Base-by-base conservation (phyloP, 805 yeast genomes). In the Candida lessepsii region DNA sequence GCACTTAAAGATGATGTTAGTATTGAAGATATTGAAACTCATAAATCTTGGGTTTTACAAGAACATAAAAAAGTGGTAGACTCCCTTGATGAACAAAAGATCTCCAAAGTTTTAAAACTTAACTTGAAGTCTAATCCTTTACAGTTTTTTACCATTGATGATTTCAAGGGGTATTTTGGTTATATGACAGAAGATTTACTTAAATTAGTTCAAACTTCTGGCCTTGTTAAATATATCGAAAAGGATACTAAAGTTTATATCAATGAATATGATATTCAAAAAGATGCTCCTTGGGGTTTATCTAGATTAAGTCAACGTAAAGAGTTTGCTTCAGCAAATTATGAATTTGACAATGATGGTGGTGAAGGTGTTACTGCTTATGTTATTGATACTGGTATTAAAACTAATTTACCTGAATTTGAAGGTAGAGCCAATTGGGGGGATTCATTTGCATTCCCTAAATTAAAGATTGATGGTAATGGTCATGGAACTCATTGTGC, bases 401-500 rank as follows among this genome's bases (percentile, higher is more conserved):
- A 62, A 47, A 68, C 67, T 9, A 70, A 67, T 5, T 83, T 80
- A 53, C 76, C 75, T n/a, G 84, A 81, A 29, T 71, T 85, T 53
- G 81, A 74, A 50, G 81, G 79, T 2, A 64, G 90, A 40, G 85
- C 82, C 13, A 49, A 48, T 4, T 63, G 69, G 54, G 89, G 88
- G 2, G 58, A 53, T n/a, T 60, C 67, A 2, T 48, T 61, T 37
- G 58, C 70, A 3, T 60, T 62, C 53, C 70, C 70, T 8, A 53
- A 57, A 29, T 40, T 63, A n/a, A 52, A 60, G 42, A 41, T 56
- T 13, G 96, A 90, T 56, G 63, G 63, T 8, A 81, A 82, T 50
- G 96, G 96, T 0, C 97, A 89, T 58, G 97, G 96, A 0, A 87
- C 96, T 1, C 96, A 89, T 60, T 95, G 90, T 35, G 96, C 96